phyloP scores from a whole-genome alignment of 2,329 filamentous ascomycete species.

The Botrytis fragariae region DNA sequence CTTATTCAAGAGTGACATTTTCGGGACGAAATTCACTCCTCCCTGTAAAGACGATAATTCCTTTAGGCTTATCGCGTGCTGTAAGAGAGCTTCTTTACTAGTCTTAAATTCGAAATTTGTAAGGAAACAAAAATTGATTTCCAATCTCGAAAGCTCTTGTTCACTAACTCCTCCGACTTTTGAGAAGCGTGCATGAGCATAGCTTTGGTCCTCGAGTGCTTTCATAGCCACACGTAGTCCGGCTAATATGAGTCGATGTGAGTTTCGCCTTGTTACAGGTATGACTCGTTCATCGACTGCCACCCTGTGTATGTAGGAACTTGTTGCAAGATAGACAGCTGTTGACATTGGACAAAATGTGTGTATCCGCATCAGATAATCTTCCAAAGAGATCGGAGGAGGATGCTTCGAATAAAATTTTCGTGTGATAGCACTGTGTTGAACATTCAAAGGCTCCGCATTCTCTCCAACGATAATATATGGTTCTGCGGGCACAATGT shows the following conservation, averaged over 20 bases:
- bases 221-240: constrained; percentile 89
- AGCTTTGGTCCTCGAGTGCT: constrained; percentile 87
- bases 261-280: constrained; percentile 77
- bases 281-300: constrained; percentile 75
- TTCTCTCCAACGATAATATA: constrained; percentile 65
- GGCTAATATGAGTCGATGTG: constrained; percentile 81
- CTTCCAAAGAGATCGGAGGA: constrained; percentile 76
- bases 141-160: constrained; percentile 75
- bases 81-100: constrained; percentile 52
- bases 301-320: constrained; percentile 81
- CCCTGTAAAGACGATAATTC: constrained; percentile 39
- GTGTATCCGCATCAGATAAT: constrained; percentile 85
- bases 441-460: constrained; percentile 69
- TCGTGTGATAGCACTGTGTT: constrained; percentile 81
- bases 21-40: constrained; percentile 36
- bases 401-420: constrained; percentile 91
- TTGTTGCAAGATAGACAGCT: constrained; percentile 87
- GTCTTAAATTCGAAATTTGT: constrained; percentile 79
- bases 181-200: constrained; percentile 78
- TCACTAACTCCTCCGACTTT: constrained; percentile 86
- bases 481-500: constrained; percentile 40
- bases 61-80: constrained; percentile 47
- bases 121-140: constrained; percentile 86
- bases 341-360: constrained; percentile 91
- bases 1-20: constrained; percentile 32